Percentiles rank a stretch among this genome's conserved stretches.
phyloP scores from a whole-genome alignment of 75 land plant genomes.

The Pinus tabuliformis region DNA sequence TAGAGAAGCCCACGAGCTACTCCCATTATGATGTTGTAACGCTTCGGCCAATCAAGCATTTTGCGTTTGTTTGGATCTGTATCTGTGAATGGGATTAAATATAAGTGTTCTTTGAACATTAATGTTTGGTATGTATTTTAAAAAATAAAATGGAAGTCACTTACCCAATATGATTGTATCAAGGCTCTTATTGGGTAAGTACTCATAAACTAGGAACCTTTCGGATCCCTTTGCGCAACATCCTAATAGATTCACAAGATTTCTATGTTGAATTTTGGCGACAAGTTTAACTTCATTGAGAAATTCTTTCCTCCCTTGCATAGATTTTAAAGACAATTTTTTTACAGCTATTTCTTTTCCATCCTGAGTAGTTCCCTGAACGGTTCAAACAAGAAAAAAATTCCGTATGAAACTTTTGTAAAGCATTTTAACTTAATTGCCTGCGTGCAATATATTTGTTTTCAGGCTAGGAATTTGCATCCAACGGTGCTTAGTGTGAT shows the following conservation, averaged over 20 bases:
- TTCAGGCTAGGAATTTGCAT: too few relatives aligned
- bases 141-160: not conserved
- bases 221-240: slow-evolving; percentile 15
- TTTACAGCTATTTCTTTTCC: slow-evolving; percentile 8
- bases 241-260: slow-evolving; percentile 8
- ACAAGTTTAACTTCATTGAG: slow-evolving; percentile 5
- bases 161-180: slow-evolving; percentile 16
- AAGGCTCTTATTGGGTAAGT: slow-evolving; percentile 27
- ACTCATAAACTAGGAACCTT: slow-evolving; percentile 12
- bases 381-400: not conserved
- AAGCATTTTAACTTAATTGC: too few relatives aligned
- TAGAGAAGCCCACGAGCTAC: not conserved
- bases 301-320: slow-evolving; percentile 5
- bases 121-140: too few relatives aligned
- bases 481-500: too few relatives aligned
- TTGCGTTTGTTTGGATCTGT: not conserved
- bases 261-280: slow-evolving; percentile 6
- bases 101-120: too few relatives aligned
- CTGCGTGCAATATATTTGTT: too few relatives aligned
- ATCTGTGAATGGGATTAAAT: not conserved
- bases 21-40: not conserved
- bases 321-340: not conserved
- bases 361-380: slow-evolving; percentile 5
- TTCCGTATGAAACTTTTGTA: too few relatives aligned
- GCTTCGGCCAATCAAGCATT: not conserved